phyloP scores from a whole-genome alignment of 1,284 basidiomycete genomes.

The Chalciporus sp. region DNA sequence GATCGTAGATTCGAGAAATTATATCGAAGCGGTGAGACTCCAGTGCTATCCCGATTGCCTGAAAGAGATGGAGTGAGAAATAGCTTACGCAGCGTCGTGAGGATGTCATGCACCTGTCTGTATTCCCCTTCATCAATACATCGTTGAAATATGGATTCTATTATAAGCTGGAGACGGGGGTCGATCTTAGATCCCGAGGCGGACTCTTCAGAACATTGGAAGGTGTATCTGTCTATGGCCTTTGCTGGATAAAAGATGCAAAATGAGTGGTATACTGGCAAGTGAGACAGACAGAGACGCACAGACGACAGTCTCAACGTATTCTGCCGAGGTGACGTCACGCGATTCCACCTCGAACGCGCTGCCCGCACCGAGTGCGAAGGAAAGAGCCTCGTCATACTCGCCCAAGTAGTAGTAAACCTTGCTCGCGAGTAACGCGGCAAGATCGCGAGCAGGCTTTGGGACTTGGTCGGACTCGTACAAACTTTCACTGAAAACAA shows the following conservation, averaged over 20 bases:
- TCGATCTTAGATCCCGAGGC: conserved; percentile 65
- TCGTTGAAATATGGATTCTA: conserved; percentile 83
- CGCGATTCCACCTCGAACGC: conserved; percentile 80
- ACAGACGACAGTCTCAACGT: conserved; percentile 93
- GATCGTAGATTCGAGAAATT: conserved; percentile 74
- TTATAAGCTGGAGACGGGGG: conserved; percentile 75
- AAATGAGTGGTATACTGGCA: conserved; percentile 5
- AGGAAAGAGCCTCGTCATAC: conserved; percentile 90
- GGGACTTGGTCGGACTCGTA: conserved; percentile 83
- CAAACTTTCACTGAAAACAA: conserved; percentile 72
- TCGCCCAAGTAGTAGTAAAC: conserved; percentile 95
- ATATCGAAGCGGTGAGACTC: conserved; percentile 88
- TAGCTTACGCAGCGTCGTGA: not conserved
- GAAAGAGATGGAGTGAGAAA: conserved; percentile 13
- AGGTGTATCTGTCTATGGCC: conserved; percentile 91
- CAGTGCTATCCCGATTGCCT: conserved; percentile 94
- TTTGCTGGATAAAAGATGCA: conserved; percentile 59
- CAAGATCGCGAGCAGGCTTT: conserved; percentile 71
- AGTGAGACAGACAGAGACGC: conserved; percentile 38
- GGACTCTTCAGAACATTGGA: conserved; percentile 53
- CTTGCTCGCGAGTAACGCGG: conserved; percentile 90
- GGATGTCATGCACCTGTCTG: conserved; percentile 69
- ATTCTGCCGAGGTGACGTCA: conserved; percentile 73
- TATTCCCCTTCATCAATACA: conserved; percentile 87
- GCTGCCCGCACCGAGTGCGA: conserved; percentile 87